A percentile compares a stretch with the other conserved stretches of the same genome.
Evolutionary conservation across 73 alveolate genomes (phyloP).

Genomic region (Stentor roeselii): DNA sequence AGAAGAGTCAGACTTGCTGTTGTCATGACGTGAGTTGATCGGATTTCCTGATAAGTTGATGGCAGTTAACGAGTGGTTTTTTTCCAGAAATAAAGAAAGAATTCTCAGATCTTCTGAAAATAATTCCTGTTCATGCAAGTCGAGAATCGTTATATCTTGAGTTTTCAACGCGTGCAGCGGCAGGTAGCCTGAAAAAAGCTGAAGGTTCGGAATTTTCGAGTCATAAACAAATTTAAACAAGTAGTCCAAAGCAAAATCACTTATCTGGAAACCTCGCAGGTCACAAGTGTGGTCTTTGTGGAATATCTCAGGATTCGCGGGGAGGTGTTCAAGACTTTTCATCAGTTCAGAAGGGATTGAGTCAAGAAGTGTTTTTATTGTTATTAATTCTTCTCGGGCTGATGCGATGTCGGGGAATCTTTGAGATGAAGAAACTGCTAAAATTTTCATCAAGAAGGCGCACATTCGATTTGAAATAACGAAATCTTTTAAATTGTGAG

Average conservation of each 20-base stretch:
- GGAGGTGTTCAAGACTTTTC: background rate
- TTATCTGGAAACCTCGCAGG: background rate
- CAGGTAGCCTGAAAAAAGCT: conserved; percentile 24
- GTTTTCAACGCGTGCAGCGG: conserved; percentile 18
- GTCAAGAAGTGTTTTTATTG: background rate
- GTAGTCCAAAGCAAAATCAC: conserved; percentile 29
- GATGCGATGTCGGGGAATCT: background rate
- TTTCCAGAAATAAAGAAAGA: background rate
- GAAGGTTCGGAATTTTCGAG: background rate
- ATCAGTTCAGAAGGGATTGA: conserved; percentile 1
- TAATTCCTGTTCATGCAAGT: background rate
- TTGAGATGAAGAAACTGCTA: background rate
- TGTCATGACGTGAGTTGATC: background rate
- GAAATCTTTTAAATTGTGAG: background rate
- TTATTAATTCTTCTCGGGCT: background rate
- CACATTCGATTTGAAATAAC: conserved; percentile 23
- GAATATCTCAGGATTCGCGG: background rate
- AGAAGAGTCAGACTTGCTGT: background rate
- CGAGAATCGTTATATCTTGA: background rate
- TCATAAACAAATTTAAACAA: conserved; percentile 7
- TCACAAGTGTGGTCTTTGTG: background rate
- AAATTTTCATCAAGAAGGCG: conserved; percentile 9
- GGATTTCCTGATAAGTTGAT: conserved; percentile 1
- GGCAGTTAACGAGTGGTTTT: background rate
- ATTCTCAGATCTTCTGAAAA: conserved; percentile 11